These are phyloP conservation scores for Scutellaria galericulata DNA, from an alignment of 257 asterid genomes.

Conservation along the genomic window DNA sequence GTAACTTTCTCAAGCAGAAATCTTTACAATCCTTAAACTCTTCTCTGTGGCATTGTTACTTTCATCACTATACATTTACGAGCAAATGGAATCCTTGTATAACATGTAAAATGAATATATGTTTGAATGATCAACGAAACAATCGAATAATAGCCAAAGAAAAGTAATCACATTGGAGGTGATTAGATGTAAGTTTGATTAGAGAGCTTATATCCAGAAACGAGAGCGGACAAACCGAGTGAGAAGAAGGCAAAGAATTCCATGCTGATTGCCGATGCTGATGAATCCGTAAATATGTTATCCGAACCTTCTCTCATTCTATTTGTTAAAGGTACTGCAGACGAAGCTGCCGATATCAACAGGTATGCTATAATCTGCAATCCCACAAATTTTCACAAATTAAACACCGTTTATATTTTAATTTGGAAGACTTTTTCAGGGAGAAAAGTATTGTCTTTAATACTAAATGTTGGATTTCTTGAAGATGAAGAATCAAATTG, in stretches of 20 bases:
- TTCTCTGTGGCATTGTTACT: background rate
- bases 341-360: conserved; percentile 83
- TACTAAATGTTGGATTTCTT: background rate
- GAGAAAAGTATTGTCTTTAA: no score
- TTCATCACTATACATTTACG: conserved; percentile 29
- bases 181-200: conserved; percentile 71
- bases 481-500: background rate
- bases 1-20: conserved; percentile 12
- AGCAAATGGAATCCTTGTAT: background rate
- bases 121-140: conserved; percentile 26
- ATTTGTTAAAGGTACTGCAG: conserved; percentile 90
- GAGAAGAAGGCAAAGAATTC: conserved; percentile 80
- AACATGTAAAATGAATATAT: conserved; percentile 29
- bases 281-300: conserved; percentile 87
- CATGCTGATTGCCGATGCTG: conserved; percentile 85
- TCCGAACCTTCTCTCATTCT: conserved; percentile 74
- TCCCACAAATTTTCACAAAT: background rate
- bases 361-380: conserved; percentile 79
- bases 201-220: conserved; percentile 88
- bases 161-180: background rate
- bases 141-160: conserved; percentile 32
- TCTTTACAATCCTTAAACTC: background rate
- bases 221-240: conserved; percentile 68
- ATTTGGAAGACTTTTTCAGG: no score
- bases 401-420: no score